Percentiles rank a stretch among this genome's conserved stretches.
Evolutionary conservation across 1,284 basidiomycete genomes (phyloP).

Genomic region (Xerocomus minutiporus): DNA sequence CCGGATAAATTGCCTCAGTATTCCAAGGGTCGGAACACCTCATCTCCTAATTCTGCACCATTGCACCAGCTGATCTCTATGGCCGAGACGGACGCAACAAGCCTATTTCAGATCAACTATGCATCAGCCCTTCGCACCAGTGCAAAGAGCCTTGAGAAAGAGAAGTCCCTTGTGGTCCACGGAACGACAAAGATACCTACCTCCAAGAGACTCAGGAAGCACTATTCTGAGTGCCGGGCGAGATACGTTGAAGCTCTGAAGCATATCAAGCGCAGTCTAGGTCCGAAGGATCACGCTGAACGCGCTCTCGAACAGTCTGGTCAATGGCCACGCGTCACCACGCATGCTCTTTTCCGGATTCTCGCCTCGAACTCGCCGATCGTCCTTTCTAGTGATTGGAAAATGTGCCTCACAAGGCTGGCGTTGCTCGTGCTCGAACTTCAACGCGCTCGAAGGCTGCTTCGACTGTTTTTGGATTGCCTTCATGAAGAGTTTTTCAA

Average conservation of each 20-base stretch:
- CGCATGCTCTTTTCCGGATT: conserved; percentile 22
- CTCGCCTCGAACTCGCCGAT: conserved; percentile 19
- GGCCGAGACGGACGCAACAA: conserved; percentile 1
- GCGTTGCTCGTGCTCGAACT: conserved; percentile 28
- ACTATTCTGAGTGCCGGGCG: conserved; percentile 7
- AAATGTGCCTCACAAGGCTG: conserved; percentile 22
- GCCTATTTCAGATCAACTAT: conserved; percentile 21
- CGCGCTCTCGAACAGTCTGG: conserved; percentile 16
- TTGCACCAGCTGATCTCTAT: conserved; percentile 12
- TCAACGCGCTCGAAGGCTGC: conserved; percentile 31
- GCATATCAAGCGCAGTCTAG: conserved; percentile 11
- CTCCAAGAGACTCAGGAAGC: conserved; percentile 9
- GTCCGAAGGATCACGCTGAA: conserved; percentile 15
- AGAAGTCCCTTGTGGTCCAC: neutral
- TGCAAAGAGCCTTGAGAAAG: conserved; percentile 10
- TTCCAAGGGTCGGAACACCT: neutral
- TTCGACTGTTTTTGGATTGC: conserved; percentile 5
- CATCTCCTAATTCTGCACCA: neutral
- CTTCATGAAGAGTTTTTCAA: conserved; percentile 32
- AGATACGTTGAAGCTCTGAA: conserved; percentile 5
- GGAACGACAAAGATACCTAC: neutral
- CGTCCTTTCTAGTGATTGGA: conserved; percentile 26
- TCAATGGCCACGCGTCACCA: conserved; percentile 31
- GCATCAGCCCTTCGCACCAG: conserved; percentile 15
- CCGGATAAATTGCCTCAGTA: neutral